Base-by-base conservation (phyloP, 2,329 filamentous ascomycete species). In the Diplodia scrobiculata region DNA sequence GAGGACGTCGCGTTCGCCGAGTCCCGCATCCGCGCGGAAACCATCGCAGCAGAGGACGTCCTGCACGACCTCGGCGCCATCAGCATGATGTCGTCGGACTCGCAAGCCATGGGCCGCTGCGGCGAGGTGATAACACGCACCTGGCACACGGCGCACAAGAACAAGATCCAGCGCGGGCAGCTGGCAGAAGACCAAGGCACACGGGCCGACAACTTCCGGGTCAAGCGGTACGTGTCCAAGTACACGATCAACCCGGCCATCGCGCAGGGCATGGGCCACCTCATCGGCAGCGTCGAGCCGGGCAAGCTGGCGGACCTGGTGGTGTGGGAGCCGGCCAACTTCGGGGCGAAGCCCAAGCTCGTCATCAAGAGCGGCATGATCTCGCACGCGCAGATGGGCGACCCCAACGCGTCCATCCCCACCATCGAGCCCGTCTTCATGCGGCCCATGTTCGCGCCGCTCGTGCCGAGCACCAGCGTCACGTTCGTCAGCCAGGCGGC, bases 121-220 rank as follows among this genome's bases (percentile, higher is more conserved):
- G 94, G 94, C 69, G 94, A 98, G 80, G 94, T 98, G 64, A 87
- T 98, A 68, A 83, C 96, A 27, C 87, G 94, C 13, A 97, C 94
- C 0, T 98, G 94, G 94, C 93, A 97, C 79, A 98, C 94, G 2
- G 94, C 94, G 0, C 92, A 97, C 80, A 97, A 97, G 85, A 98
- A 98, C 77, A 97, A 96, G 79, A 75, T 88, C 19, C 92, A 97
- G 79, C 86, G 93, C 9, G 94, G 94, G 0, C 74, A 78, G 0
- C 79, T 98, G 32, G 81, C 85, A 6, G 91, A 96, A 80, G 94
- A 98, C 72, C 83, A 89, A 69, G 91, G 85, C 25, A 89, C 90
- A 0, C 89, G 83, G 11, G 91, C 90, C 0, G 94, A 98, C 75
- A 98, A 98, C 77, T 92, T 92, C 80, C 83, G 94, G 48, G 94